Base-by-base conservation (phyloP, 306 rosid species). In the Arachis stenosperma region DNA sequence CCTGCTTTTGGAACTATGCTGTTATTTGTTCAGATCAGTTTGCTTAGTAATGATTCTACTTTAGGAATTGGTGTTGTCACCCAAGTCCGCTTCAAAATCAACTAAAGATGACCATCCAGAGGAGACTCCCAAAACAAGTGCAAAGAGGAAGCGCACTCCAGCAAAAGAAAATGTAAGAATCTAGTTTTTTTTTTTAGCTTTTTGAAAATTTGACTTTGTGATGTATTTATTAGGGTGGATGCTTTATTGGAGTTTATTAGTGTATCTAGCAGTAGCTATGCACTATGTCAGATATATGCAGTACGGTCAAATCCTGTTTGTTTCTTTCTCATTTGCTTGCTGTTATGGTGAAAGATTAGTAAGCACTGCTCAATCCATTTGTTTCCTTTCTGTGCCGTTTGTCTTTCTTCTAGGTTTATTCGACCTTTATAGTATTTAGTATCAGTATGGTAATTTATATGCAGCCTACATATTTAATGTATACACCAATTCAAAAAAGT, bases 121-220 rank as follows among this genome's bases (percentile, higher is more conserved):
- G 81, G 85, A 71, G 83, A 81, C 88, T 67, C 81, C 89, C 0
- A 90, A 83, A 88, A 61, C 83, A 59, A 82, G 56, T 76, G 79
- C 83, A 76, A 93, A 93, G 86, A 85, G 96, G 84, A 93, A 90
- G 79, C 90, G 76, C 15, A 78, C 85, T 73, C 70, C 86, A 40
- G 84, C 81, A 51, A 90, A 90, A 78, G 93, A 65, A 85, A 88
- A 86, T 56, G 97, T 90, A 70, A 29, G 71, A 6, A 37, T 11
- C 70, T 27, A 50, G 62, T 64, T 70, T 27, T 58, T 50, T 15
- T 54, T 48, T 12, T 48, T 36, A n/a, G 52, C 17, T 36, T 54
- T 29, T 44, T 54, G 33, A 63, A 48, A 33, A 17, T 17, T 63
- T 56, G 41, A 9, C 15, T 39, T 41, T 27, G 36, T 12, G 46